These are phyloP conservation scores for Hypoxylon sp. DNA, from an alignment of 2,329 filamentous ascomycete genomes.

Conservation along the genomic window DNA sequence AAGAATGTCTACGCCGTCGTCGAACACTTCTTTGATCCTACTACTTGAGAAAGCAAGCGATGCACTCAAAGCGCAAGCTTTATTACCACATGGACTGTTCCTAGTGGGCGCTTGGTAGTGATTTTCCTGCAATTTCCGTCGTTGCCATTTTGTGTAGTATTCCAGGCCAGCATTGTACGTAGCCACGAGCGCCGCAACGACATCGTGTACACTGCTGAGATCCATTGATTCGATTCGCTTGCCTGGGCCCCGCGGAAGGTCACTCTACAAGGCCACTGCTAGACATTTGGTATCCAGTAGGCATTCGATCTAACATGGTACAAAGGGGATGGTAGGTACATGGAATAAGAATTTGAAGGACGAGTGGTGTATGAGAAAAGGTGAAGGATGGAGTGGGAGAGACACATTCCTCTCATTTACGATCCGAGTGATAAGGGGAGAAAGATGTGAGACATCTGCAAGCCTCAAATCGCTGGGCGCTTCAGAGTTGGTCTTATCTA, in stretches of 20 bases:
- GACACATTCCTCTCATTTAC: slow-evolving; percentile 5
- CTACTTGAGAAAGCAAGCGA: slow-evolving; percentile 52
- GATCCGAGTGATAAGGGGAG: slow-evolving; percentile 20
- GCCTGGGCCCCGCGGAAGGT: slow-evolving; percentile 37
- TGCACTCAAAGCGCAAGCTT: slow-evolving; percentile 52
- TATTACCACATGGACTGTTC: slow-evolving; percentile 19
- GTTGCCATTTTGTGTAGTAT: slow-evolving; percentile 55
- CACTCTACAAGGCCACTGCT: slow-evolving; percentile 2
- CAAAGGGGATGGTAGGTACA: background rate
- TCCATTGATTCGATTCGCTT: slow-evolving; percentile 43
- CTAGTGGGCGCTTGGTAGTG: slow-evolving; percentile 49
- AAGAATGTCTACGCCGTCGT: slow-evolving; percentile 52
- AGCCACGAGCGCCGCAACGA: slow-evolving; percentile 50
- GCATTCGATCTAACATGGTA: background rate
- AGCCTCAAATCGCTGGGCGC: slow-evolving; percentile 1
- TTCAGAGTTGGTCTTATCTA: slow-evolving; percentile 28
- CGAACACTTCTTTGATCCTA: slow-evolving; percentile 52
- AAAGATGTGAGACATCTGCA: slow-evolving; percentile 30
- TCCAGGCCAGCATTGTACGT: slow-evolving; percentile 51
- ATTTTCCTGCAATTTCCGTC: slow-evolving; percentile 51
- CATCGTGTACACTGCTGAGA: slow-evolving; percentile 47
- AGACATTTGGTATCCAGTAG: slow-evolving; percentile 8
- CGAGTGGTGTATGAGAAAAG: background rate
- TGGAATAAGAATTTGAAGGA: background rate
- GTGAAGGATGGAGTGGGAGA: background rate